phyloP scores from a whole-genome alignment of 129 eudicot species.

The carrot (Daucus carota) region DH1_v3.0 NC_030389.2:6624501-6625000 shows the following conservation, averaged over 20 bases:
- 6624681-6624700: not conserved
- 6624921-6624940: conserved; percentile 10
- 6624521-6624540: not conserved
- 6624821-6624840: not conserved
- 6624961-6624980: not conserved
- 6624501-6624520: not conserved
- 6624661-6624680: not conserved
- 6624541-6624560: not conserved
- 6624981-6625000: not conserved
- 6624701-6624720: not conserved
- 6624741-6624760: not conserved
- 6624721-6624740: not conserved
- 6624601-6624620: not conserved
- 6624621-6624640: not conserved
- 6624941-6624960: not conserved
- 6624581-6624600: not conserved
- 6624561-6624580: not conserved
- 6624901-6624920: not conserved
- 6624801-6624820: not conserved
- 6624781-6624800: not conserved
- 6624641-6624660: not conserved
- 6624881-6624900: conserved; percentile 8
- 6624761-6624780: not conserved
- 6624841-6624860: not conserved
- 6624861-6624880: not conserved